Conservation (phyloP, 257 asterid genomes). For the Perilla frutescens region DNA sequence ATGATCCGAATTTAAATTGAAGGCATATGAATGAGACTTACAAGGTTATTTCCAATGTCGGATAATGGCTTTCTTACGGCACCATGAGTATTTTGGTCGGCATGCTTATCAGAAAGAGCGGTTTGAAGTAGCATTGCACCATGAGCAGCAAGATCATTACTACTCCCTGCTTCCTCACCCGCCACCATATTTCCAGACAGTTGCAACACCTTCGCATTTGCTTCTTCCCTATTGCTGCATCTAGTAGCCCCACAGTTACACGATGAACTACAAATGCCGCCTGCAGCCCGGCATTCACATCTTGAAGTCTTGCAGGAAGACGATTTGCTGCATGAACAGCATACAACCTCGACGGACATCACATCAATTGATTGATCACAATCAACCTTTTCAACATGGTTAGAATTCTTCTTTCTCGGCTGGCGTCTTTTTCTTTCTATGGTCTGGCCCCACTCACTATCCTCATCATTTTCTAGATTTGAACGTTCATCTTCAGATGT, state of each 20-base stretch:
- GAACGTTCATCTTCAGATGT: slow-evolving; percentile 62
- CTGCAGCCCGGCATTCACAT: slow-evolving; percentile 84
- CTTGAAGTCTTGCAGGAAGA: slow-evolving; percentile 77
- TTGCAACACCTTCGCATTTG: slow-evolving; percentile 31
- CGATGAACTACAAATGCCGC: slow-evolving; percentile 52
- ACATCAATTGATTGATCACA: slow-evolving; percentile 16
- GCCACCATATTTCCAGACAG: slow-evolving; percentile 34
- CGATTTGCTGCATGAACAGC: slow-evolving; percentile 75
- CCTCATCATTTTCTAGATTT: slow-evolving; percentile 37
- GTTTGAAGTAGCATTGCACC: slow-evolving; percentile 86
- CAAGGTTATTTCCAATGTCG: slow-evolving; percentile 87
- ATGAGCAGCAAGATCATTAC: slow-evolving; percentile 64
- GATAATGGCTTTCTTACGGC: slow-evolving; percentile 74
- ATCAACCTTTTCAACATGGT: slow-evolving; percentile 39
- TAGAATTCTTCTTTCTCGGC: slow-evolving; percentile 42
- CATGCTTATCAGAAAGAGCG: slow-evolving; percentile 74
- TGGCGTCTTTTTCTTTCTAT: slow-evolving; percentile 49
- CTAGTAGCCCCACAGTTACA: slow-evolving; percentile 64
- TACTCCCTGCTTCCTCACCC: slow-evolving; percentile 51
- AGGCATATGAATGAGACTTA: slow-evolving; percentile 34
- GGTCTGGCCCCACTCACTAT: slow-evolving; percentile 48
- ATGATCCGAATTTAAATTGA: background rate
- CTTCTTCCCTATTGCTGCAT: slow-evolving; percentile 66
- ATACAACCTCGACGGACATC: slow-evolving; percentile 33
- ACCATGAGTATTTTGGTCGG: slow-evolving; percentile 45